A percentile compares a stretch with the other conserved stretches of the same genome.
Conservation (phyloP, 1,284 basidiomycete species). For the Athelia sp. region DNA sequence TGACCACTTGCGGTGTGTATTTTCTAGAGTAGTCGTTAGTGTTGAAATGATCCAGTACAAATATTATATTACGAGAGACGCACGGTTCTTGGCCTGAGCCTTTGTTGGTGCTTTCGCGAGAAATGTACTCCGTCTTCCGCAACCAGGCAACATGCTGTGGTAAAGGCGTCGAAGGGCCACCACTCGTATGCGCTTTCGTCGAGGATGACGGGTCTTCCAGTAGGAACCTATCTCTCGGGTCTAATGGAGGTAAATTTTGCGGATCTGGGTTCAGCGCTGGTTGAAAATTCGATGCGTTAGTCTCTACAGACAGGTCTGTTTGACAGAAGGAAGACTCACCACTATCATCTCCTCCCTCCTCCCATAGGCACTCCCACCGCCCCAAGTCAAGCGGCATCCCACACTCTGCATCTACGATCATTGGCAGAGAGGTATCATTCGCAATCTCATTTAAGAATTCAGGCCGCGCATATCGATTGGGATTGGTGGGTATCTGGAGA, state of each 20-base stretch:
- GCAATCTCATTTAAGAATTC: constrained; percentile 80
- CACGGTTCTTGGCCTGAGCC: constrained; percentile 51
- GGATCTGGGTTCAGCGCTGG: constrained; percentile 68
- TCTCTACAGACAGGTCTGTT: neutral
- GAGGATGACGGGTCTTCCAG: constrained; percentile 53
- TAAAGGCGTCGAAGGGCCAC: constrained; percentile 27
- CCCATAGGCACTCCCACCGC: constrained; percentile 79
- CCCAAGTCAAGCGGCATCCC: constrained; percentile 92
- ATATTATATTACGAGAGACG: constrained; percentile 16
- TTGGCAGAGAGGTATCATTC: constrained; percentile 77
- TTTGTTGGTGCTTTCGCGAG: constrained; percentile 54
- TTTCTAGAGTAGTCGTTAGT: constrained; percentile 33
- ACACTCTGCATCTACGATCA: constrained; percentile 92
- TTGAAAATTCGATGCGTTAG: neutral
- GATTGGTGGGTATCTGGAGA: constrained; percentile 82
- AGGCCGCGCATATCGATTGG: constrained; percentile 79
- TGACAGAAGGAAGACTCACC: constrained; percentile 39
- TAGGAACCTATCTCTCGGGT: constrained; percentile 69
- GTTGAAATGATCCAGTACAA: constrained; percentile 2
- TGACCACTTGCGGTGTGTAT: constrained; percentile 42
- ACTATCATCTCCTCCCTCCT: constrained; percentile 66
- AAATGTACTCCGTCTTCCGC: constrained; percentile 84
- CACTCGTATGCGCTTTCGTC: constrained; percentile 36
- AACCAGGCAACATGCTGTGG: constrained; percentile 80
- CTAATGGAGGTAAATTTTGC: constrained; percentile 53